These are phyloP conservation scores for Plicaturopsis crispa DNA, from an alignment of 768 basidiomycete species.

Conservation along the genomic window DNA sequence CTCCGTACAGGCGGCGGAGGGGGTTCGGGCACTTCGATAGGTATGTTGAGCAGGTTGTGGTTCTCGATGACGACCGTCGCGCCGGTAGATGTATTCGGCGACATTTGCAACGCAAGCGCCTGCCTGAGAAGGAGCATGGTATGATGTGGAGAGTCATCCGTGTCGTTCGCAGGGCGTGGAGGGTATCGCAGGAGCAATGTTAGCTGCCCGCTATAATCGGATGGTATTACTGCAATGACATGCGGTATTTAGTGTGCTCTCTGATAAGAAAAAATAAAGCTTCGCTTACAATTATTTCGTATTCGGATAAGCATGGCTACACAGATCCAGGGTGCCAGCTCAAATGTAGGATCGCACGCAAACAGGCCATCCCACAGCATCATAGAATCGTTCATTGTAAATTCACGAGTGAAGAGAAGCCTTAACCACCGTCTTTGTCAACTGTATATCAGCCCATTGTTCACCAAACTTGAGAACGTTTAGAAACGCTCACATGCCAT, in stretches of 20 bases:
- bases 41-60: constrained; percentile 65
- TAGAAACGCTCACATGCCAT: constrained; percentile 75
- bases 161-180: constrained; percentile 29
- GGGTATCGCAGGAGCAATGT: constrained; percentile 86
- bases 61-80: constrained; percentile 80
- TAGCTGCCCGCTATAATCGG: constrained; percentile 82
- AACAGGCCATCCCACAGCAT: constrained; percentile 95
- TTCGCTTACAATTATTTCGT: constrained; percentile 73
- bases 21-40: constrained; percentile 53
- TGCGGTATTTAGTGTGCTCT: constrained; percentile 9
- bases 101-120: constrained; percentile 70
- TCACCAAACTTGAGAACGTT: constrained; percentile 2
- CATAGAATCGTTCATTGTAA: constrained; percentile 74
- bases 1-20: constrained; percentile 28
- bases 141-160: constrained; percentile 40
- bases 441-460: constrained; percentile 7
- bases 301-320: constrained; percentile 94
- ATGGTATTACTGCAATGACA: constrained; percentile 58
- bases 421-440: constrained; percentile 80
- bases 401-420: constrained; percentile 89
- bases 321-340: constrained; percentile 79
- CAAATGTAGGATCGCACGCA: constrained; percentile 74
- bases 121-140: constrained; percentile 73
- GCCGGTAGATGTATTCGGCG: constrained; percentile 68
- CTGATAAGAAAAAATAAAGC: neutral